Percentiles rank a stretch among this genome's conserved stretches.
phyloP scores from a whole-genome alignment of 495 filamentous ascomycete genomes.

The Penicillium psychrofluorescens region DNA sequence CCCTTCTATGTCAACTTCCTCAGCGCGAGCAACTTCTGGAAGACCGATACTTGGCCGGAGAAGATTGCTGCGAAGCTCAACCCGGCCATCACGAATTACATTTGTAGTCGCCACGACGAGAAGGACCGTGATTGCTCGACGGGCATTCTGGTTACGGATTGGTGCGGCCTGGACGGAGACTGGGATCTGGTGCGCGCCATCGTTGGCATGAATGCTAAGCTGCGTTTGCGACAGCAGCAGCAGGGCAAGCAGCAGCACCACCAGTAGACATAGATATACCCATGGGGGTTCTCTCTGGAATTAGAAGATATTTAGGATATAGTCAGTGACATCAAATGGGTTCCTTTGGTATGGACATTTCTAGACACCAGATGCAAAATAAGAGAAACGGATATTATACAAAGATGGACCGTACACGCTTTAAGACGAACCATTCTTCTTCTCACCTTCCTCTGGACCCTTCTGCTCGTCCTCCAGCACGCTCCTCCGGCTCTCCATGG shows the following conservation, averaged over 20 bases:
- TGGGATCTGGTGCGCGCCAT: constrained; percentile 90
- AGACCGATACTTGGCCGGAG: constrained; percentile 84
- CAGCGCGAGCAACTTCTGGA: constrained; percentile 90
- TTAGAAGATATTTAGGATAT: no score
- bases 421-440: constrained; percentile 33
- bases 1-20: constrained; percentile 91
- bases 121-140: constrained; percentile 68
- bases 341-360: no score
- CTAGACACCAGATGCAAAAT: no score
- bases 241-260: not conserved
- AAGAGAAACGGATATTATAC: constrained; percentile 29
- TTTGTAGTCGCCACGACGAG: constrained; percentile 61
- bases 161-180: constrained; percentile 82
- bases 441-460: constrained; percentile 15
- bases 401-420: constrained; percentile 10
- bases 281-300: not conserved
- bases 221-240: constrained; percentile 45
- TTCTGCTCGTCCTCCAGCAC: constrained; percentile 70
- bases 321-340: no score
- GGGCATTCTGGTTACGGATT: constrained; percentile 90
- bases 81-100: constrained; percentile 73
- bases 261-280: not conserved
- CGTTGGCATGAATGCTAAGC: constrained; percentile 81
- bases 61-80: constrained; percentile 88
- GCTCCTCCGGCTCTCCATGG: constrained; percentile 68